Base-by-base conservation (phyloP, 352 stramenopile genomes). In the Phytophthora sojae region DNA sequence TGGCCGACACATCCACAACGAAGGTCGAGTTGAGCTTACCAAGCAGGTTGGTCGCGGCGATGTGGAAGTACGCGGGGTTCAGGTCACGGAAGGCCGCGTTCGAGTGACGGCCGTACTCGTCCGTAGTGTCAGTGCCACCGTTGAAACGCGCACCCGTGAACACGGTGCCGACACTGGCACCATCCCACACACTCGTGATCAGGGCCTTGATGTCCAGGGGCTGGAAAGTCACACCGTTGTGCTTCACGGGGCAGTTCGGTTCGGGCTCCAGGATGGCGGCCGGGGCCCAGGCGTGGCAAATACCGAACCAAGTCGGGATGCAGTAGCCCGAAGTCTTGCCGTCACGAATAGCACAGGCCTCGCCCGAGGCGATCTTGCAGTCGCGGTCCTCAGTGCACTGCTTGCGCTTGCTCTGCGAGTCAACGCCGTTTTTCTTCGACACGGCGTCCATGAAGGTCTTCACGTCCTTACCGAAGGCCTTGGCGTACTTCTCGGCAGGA, bases 61-160 rank as follows among this genome's bases (percentile, higher is more conserved):
- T 73, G 79, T 89, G 81, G 54, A 89, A 85, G 61, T 77, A 82
- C 5, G 67, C 84, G 7, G 84, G 69, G 32, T 85, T 84, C 7
- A 89, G 37, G 61, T 90, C 82, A 32, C 79, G 84, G 21, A 68
- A 85, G 1, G 79, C 58, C 2, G 59, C 8, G 49, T 85, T 81
- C 1, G 42, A 65, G 62, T 79, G 80, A 29, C 81, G 77, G 23
- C 81, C 81, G 61, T 86, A 89, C 57, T 81, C 59, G 53, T 91
- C 83, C 0, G 59, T 60, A 3, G 7, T 15, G n/a, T 66, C 57
- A 42, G 68, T 52, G 2, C 54, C 45, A 3, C 71, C 76, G 11
- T 80, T 73, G 68, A 68, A 89, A 0, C 80, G 75, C 6, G 57
- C 64, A 12, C 80, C 83, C 0, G 75, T 85, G 67, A 87, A 86